Evolutionary conservation across 805 yeast genomes (phyloP), one percentile per base, ranked within the genome.

Genomic region (Myxozyma neglecta): DNA sequence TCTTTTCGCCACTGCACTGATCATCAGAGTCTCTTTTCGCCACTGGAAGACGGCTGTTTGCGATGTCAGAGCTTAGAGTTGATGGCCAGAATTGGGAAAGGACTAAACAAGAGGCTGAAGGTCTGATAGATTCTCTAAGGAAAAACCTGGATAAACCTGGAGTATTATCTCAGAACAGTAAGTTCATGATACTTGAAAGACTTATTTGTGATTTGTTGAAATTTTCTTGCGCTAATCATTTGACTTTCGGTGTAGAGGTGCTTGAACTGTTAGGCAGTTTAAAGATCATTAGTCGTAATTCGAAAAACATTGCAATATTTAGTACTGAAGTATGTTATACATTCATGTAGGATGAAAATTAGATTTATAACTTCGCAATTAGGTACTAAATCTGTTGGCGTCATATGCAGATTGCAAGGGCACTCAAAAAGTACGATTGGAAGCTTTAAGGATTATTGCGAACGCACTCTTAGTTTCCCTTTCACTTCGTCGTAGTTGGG

Each of bases 391-490:
- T 20, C 7, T 16, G 4, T 34, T 59, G n/a, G 53, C 48, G 13
- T 13, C 18, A n/a, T 59, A 53, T 40, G 59, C 18, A 6, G 43
- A 11, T 20, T 24, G 29, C 13, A 16, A 13, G 11, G 29, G 18
- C 13, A 35, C 40, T 29, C 45, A 4, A 11, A 36, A 57, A 3
- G 52, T 54, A 3, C 43, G 57, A 16, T 44, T 59, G 13, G 63
- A 62, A n/a, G 64, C 64, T 5, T 48, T 63, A 13, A 42, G 61
- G 29, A 49, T 55, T 6, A 48, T 59, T n/a, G 66, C 66, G 35
- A 63, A 63, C 24, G 66, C 61, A 1, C 35, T 63, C 20, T 47
- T 63, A 1, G 53, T 53, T 14, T 46, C 57, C 4, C 56, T 32
- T 3, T 3, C 32, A 6, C 47, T 56, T 16, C 43, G 66, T 13